Evolutionary conservation across 2,329 filamentous ascomycete genomes (phyloP), one percentile per base, ranked within the genome.

Genomic region (Dendrostoma leiphaemia): DNA sequence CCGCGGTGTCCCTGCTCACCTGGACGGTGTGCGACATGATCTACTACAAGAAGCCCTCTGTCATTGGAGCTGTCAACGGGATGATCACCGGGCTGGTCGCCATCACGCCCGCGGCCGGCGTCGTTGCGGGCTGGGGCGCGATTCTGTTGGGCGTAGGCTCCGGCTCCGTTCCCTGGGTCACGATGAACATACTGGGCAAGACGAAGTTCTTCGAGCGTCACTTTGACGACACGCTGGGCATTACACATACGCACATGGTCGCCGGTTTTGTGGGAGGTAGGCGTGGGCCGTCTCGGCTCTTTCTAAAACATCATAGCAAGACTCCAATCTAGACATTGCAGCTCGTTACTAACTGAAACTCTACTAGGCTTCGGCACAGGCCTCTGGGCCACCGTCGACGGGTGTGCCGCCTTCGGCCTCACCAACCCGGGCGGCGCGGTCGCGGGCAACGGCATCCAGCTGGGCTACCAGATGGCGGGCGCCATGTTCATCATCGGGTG

Each of bases 71-170:
- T 9, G 70, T 78, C 12, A 73, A 79, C 57, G 76, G 77, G 40
- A 78, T 78, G 69, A 78, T 80, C 61, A 78, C 76, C 0, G 77
- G 77, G 19, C 73, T 80, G 12, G 77, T 80, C 6, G 74, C 72
- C 43, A 80, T 80, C 59, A 79, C 76, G 6, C 77, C 77, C 0
- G 76, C 74, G 6, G 77, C 77, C 8, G 76, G 77, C 46, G 73
- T 78, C 32, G 73, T 79, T 15, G 73, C 75, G 3, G 76, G 76
- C 32, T 80, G 76, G 77, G 75, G 74, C 34, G 77, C 77, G 13
- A 74, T 79, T 61, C 65, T 75, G 51, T 71, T 79, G 34, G 76
- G 77, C 4, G 56, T 72, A 23, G 73, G 68, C 53, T 72, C 70
- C 6, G 76, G 75, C 12, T 67, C 63, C 12, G 68, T 79, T 17